Evolutionary conservation across 2,329 filamentous ascomycete genomes (phyloP), one percentile per base, ranked within the genome.

Genomic region (Fusarium sp.): DNA sequence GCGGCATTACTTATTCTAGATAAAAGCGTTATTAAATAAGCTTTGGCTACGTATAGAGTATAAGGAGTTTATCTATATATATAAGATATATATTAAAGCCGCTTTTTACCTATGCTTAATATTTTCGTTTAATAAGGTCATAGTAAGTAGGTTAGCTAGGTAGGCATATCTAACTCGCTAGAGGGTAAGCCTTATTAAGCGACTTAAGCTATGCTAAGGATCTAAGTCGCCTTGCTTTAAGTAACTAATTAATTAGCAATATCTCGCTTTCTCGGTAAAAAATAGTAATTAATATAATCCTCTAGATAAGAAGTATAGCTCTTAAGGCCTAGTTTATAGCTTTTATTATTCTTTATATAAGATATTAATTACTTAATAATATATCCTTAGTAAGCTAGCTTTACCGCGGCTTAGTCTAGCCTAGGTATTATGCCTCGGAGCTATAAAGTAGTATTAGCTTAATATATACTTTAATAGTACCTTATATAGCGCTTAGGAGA

Each of bases 151-250:
- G 60, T 60, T 62, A 20, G 15, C 35, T 27, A 12, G 33, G 59
- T 15, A 33, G 62, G 35, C 7, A 40, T 17, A 54, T 70, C 12
- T 60, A 58, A 12, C 54, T 63, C 43, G 58, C 69, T 4, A 77
- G 69, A 22, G 70, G 70, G 38, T 75, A 68, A 37, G 62, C 59
- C 25, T 54, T 47, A 52, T 77, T 38, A 38, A 38, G 37, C 6
- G 5, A 38, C 6, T 38, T 38, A 17, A 38, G 37, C 4, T 3
- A 8, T 66, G 22, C 54, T 25, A 66, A 69, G 62, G 70, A 68
- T 12, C 63, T 35, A 12, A 64, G 17, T 40, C 64, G 52, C 8
- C 59, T 22, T 47, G 47, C 47, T 30, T 75, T 66, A 10, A 75
- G 71, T 9, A 68, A 20, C 37, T 66, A 43, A 17, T 14, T 27